phyloP scores from a whole-genome alignment of 225 moss, liverwort and hornwort species.

The Polytrichum formosum region DNA sequence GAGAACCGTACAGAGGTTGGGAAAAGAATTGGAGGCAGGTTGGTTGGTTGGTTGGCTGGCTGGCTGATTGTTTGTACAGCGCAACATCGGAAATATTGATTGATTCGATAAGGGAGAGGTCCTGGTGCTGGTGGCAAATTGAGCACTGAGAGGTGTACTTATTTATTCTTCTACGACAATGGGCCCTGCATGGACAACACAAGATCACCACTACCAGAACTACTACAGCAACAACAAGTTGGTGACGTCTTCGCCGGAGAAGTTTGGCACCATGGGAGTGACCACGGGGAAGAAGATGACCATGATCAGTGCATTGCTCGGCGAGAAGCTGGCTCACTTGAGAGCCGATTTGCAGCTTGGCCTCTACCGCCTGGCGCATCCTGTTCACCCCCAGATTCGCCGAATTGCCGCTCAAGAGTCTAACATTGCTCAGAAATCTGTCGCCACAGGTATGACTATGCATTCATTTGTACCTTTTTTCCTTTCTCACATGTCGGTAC shows the following conservation, averaged over 20 bases:
- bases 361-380: slow-evolving; percentile 40
- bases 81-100: too few species aligned
- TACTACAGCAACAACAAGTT: slow-evolving; percentile 8
- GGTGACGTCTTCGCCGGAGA: slow-evolving; percentile 25
- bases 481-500: too few species aligned
- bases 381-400: slow-evolving; percentile 22
- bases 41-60: too few species aligned
- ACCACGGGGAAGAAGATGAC: slow-evolving; percentile 44
- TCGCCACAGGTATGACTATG: slow-evolving; percentile 32
- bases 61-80: too few species aligned
- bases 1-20: too few species aligned
- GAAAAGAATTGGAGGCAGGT: too few species aligned
- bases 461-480: too few species aligned
- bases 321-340: slow-evolving; percentile 44
- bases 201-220: neutral
- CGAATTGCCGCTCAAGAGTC: slow-evolving; percentile 39
- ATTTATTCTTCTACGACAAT: neutral
- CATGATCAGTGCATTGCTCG: slow-evolving; percentile 29
- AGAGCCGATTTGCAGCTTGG: slow-evolving; percentile 42
- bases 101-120: too few species aligned
- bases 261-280: slow-evolving; percentile 23
- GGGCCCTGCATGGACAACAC: neutral
- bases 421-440: slow-evolving; percentile 48
- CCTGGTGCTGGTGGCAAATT: too few species aligned
- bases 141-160: neutral